Evolutionary conservation across 306 rosid species (phyloP).

Genomic region (Vigna hirtella): DNA sequence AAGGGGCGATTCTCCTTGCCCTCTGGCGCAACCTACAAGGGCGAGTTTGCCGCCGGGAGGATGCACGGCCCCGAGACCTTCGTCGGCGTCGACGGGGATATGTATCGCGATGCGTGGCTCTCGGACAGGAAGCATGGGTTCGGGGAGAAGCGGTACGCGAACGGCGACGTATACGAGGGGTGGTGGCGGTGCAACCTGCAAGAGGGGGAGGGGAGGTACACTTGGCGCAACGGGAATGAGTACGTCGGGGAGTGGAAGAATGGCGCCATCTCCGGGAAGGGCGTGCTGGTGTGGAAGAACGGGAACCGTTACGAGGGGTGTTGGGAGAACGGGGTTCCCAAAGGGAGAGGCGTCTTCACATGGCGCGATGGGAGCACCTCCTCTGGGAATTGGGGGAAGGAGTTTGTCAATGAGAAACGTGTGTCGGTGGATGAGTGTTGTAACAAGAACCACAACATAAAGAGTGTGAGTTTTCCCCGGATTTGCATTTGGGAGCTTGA

Average conservation of each 20-base stretch:
- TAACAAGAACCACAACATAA: neutral
- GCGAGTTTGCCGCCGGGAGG: conserved; percentile 49
- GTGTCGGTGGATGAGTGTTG: conserved; percentile 40
- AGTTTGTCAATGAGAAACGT: conserved; percentile 42
- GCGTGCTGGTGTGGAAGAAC: conserved; percentile 52
- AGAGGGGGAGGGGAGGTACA: conserved; percentile 61
- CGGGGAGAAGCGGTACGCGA: conserved; percentile 54
- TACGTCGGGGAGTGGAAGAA: conserved; percentile 56
- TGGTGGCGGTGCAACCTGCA: conserved; percentile 58
- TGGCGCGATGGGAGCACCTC: conserved; percentile 51
- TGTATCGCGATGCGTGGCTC: conserved; percentile 48
- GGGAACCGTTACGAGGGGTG: conserved; percentile 54
- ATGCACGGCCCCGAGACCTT: conserved; percentile 56
- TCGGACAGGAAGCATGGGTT: conserved; percentile 53
- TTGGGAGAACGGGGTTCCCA: conserved; percentile 62
- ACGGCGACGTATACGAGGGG: conserved; percentile 60
- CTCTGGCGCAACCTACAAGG: conserved; percentile 58
- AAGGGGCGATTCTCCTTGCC: conserved; percentile 62
- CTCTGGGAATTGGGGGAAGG: conserved; percentile 50
- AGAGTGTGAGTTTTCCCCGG: conserved; percentile 55
- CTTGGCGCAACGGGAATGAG: conserved; percentile 61
- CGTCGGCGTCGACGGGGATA: conserved; percentile 53
- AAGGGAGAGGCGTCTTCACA: conserved; percentile 54
- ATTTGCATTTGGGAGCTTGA: conserved; percentile 67
- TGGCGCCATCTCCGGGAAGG: conserved; percentile 53